phyloP scores from a whole-genome alignment of 1,284 basidiomycete species.

The Cutaneotrichosporon sp. region DNA sequence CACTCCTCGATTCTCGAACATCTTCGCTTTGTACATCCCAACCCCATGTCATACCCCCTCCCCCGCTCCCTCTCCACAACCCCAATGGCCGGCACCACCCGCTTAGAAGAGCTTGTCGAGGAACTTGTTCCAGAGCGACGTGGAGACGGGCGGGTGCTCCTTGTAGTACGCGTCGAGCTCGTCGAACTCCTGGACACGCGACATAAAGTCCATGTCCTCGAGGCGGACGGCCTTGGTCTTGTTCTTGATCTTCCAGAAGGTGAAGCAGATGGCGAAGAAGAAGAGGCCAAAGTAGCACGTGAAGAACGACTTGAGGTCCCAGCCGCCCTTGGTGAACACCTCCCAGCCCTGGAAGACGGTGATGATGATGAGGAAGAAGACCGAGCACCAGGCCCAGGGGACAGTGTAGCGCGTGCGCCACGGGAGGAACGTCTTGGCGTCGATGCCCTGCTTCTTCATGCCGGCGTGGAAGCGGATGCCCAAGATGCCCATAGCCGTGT shows the following conservation, averaged over 20 bases:
- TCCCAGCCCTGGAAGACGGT: conserved; percentile 30
- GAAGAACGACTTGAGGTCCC: conserved; percentile 25
- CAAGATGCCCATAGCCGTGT: conserved; percentile 50
- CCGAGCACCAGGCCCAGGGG: conserved; percentile 21
- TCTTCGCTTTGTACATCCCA: too few species aligned
- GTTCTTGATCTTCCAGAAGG: conserved; percentile 20
- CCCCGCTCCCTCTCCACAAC: neutral
- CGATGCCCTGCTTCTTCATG: conserved; percentile 33
- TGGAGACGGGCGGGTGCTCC: conserved; percentile 5
- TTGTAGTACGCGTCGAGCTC: conserved; percentile 5
- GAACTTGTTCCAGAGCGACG: conserved; percentile 4
- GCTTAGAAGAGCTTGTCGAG: conserved; percentile 10
- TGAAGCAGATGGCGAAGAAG: neutral
- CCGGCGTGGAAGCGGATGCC: conserved; percentile 37
- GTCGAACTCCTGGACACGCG: conserved; percentile 4
- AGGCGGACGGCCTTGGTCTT: conserved; percentile 14
- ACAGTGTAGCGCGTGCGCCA: conserved; percentile 21
- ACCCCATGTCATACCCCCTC: too few species aligned
- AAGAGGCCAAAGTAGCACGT: conserved; percentile 23
- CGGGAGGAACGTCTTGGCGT: conserved; percentile 17
- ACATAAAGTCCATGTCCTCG: conserved; percentile 12
- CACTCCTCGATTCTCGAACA: too few species aligned
- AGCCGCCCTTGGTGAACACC: conserved; percentile 23
- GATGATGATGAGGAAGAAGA: conserved; percentile 34
- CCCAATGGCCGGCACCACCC: neutral